Evolutionary conservation across 768 basidiomycete genomes (phyloP), one percentile per base, ranked within the genome.

Genomic region (Lentinula aciculospora): DNA sequence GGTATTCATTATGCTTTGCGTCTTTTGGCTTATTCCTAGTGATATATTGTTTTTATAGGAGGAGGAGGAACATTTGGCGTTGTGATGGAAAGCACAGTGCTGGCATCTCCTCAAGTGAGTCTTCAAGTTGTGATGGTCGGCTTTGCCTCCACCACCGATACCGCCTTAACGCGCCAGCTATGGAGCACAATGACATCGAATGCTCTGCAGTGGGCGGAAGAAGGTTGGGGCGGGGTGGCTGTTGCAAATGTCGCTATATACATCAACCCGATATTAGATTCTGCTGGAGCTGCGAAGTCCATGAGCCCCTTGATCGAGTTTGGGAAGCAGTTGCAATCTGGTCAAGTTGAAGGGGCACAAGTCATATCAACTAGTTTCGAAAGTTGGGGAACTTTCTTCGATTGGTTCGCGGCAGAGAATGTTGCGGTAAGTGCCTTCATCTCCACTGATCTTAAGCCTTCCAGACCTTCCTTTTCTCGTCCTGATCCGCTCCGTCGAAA

Each of bases 51-150:
- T 2, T 34, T 37, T n/a, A 8, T 23, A 74, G 73, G 73, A 34
- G 77, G 77, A 10, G 77, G 77, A n/a, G 75, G 76, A 0, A 79
- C 77, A 8, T 79, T 77, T 53, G 77, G 76, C 21, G 74, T 78
- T 36, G 77, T 79, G 15, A 65, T 76, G 5, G 72, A 61, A 46
- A 61, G 57, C 44, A 65, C 66, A n/a, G 51, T 58, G 2, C 63
- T 61, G 15, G 66, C 64, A 27, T 65, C 65, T 23, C 65, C 65
- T 6, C 63, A 57, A 44, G 23, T 66, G 23, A 65, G 62, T n/a
- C 49, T 65, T 21, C 65, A 65, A 48, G 61, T 63, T 9, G 64
- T 63, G 40, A 57, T 65, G 29, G 64, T 63, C 4, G 50, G 58
- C n/a, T 65, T 62, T 17, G 58, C n/a, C 23, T 37, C 60, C 13